Percentiles rank a stretch among this genome's conserved stretches.
Evolutionary conservation across 2,329 filamentous ascomycete species (phyloP).

Genomic region (Epichloe festucae): DNA sequence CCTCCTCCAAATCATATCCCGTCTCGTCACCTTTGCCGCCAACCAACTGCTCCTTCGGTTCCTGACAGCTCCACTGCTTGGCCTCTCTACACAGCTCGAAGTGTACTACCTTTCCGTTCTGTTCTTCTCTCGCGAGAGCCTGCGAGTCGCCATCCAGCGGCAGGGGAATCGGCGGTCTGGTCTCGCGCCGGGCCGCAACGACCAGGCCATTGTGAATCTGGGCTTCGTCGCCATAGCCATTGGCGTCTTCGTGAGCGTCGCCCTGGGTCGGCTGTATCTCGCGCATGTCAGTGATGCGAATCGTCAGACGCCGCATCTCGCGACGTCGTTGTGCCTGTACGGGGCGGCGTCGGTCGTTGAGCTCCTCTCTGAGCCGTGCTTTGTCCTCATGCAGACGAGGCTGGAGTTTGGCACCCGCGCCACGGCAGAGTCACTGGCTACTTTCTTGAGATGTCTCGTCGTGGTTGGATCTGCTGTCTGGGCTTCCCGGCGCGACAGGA

Average conservation of each 20-base stretch:
- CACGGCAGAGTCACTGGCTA: conserved; percentile 69
- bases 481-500: conserved; percentile 33
- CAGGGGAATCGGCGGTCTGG: conserved; percentile 27
- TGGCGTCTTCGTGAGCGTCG: conserved; percentile 49
- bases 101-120: conserved; percentile 87
- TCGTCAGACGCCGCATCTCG: conserved; percentile 50
- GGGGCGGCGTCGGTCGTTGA: conserved; percentile 52
- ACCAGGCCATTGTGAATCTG: conserved; percentile 76
- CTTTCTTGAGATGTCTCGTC: conserved; percentile 59
- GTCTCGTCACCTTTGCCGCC: conserved; percentile 75
- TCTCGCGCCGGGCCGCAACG: conserved; percentile 18
- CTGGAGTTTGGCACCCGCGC: conserved; percentile 72
- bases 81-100: conserved; percentile 79
- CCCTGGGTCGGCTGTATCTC: conserved; percentile 57
- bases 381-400: conserved; percentile 73
- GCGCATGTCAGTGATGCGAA: conserved; percentile 33
- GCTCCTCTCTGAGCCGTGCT: conserved; percentile 74
- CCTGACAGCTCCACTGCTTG: conserved; percentile 72
- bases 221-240: conserved; percentile 66
- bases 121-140: conserved; percentile 83
- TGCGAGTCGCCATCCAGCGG: conserved; percentile 83
- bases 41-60: conserved; percentile 87
- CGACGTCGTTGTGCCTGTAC: conserved; percentile 38
- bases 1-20: conserved; percentile 74
- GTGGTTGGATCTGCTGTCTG: conserved; percentile 61